A percentile compares a stretch with the other conserved stretches of the same genome.
These are phyloP conservation scores for Colletotrichum cereale DNA, from an alignment of 2,329 filamentous ascomycete species.

Conservation along the genomic window DNA sequence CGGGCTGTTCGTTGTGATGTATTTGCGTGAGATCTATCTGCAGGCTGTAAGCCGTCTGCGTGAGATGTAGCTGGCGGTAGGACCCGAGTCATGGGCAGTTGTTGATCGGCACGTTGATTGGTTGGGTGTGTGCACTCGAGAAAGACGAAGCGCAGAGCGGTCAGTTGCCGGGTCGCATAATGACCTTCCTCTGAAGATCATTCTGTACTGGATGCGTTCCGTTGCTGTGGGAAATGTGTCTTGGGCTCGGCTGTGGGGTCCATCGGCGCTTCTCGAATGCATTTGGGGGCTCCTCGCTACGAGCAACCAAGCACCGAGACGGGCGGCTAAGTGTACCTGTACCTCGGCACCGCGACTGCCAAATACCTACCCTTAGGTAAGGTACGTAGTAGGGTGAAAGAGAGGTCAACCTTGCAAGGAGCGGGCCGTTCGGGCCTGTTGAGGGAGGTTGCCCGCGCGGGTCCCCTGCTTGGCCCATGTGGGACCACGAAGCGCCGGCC, in stretches of 20 bases:
- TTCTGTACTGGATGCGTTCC: neutral
- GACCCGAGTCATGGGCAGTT: neutral
- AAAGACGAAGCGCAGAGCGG: slow-evolving; percentile 20
- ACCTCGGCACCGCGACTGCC: neutral
- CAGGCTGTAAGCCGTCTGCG: slow-evolving; percentile 7
- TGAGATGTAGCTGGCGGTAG: slow-evolving; percentile 1
- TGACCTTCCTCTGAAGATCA: slow-evolving; percentile 27
- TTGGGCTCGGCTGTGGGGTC: neutral
- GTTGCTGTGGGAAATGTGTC: neutral
- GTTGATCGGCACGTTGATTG: neutral
- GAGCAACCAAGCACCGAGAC: neutral
- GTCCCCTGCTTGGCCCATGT: slow-evolving; percentile 14
- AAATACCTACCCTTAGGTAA: too few species aligned
- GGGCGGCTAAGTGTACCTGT: neutral
- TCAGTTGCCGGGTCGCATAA: slow-evolving; percentile 30
- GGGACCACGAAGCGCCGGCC: slow-evolving; percentile 36
- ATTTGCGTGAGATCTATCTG: slow-evolving; percentile 4
- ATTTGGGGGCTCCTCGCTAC: neutral
- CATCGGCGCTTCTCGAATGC: neutral
- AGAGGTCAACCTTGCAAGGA: slow-evolving; percentile 23
- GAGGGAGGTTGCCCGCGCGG: neutral
- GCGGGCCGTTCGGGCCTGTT: slow-evolving; percentile 37
- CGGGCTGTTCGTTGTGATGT: slow-evolving; percentile 9
- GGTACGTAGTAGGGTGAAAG: neutral
- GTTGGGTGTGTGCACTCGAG: neutral